Conservation (phyloP, 495 filamentous ascomycete species). For the Neurospora tetraspora region DNA sequence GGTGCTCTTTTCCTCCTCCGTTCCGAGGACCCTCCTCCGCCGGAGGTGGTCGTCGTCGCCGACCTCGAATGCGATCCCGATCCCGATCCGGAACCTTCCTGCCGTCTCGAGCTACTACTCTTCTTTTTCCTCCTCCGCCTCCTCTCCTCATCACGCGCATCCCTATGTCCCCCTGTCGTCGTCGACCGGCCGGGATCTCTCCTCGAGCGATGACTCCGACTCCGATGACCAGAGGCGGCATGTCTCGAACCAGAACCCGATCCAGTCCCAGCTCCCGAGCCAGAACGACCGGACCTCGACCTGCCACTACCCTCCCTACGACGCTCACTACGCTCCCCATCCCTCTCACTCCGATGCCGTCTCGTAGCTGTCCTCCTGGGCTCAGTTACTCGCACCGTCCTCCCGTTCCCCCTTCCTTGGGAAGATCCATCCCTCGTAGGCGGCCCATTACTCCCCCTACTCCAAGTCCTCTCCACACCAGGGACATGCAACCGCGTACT, state of each 20-base stretch:
- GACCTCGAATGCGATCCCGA: neutral
- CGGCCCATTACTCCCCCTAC: constrained; percentile 22
- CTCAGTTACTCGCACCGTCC: neutral
- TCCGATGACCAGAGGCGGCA: neutral
- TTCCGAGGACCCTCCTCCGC: neutral
- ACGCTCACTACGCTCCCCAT: constrained; percentile 13
- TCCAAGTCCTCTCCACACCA: constrained; percentile 26
- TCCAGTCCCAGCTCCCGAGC: neutral
- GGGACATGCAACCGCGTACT: constrained; percentile 32
- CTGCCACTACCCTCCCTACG: constrained; percentile 13
- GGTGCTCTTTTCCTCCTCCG: constrained; percentile 1
- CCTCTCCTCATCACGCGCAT: neutral
- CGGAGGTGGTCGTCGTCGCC: neutral
- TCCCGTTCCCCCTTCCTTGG: neutral
- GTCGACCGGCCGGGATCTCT: neutral
- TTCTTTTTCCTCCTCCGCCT: constrained; percentile 2
- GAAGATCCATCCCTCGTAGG: constrained; percentile 10
- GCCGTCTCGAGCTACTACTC: neutral
- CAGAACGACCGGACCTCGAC: neutral
- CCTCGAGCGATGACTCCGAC: neutral
- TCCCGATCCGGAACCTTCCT: neutral
- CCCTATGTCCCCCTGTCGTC: neutral
- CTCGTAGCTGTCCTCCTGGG: neutral
- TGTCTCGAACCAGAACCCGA: neutral
- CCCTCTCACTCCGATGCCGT: constrained; percentile 10